Conservation (phyloP, 768 basidiomycete species). For the Boletus subparvulus region DNA sequence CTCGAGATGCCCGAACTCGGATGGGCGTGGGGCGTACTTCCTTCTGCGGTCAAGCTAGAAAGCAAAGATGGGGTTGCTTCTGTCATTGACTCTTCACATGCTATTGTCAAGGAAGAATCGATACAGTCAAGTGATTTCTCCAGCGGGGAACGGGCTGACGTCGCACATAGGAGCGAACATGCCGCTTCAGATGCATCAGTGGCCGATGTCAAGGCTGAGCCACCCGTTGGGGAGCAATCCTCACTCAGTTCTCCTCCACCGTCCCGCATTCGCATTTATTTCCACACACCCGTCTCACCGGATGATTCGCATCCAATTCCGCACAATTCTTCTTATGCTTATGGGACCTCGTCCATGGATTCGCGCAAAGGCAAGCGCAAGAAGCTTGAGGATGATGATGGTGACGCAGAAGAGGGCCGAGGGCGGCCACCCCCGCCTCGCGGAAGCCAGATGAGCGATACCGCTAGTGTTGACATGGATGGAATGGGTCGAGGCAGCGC, state of each 20-base stretch:
- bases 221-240: constrained; percentile 27
- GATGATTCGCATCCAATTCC: constrained; percentile 79
- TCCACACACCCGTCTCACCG: constrained; percentile 83
- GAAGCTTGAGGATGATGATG: constrained; percentile 88
- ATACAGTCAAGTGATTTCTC: constrained; percentile 22
- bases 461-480: constrained; percentile 55
- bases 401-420: constrained; percentile 71
- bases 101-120: constrained; percentile 34
- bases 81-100: constrained; percentile 33
- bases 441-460: constrained; percentile 47
- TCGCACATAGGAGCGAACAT: constrained; percentile 20
- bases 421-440: constrained; percentile 61
- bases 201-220: constrained; percentile 33
- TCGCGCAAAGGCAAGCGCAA: constrained; percentile 80
- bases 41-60: constrained; percentile 37
- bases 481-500: constrained; percentile 58
- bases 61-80: constrained; percentile 35
- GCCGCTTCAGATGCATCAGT: constrained; percentile 29
- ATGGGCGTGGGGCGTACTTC: constrained; percentile 84
- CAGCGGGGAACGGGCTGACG: constrained; percentile 20
- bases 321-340: constrained; percentile 47
- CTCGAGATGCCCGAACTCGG: constrained; percentile 77
- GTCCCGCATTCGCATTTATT: constrained; percentile 87
- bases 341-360: constrained; percentile 49
- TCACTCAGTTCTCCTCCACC: constrained; percentile 50